phyloP scores from a whole-genome alignment of 768 basidiomycete genomes.

The Russula olivacea region DNA sequence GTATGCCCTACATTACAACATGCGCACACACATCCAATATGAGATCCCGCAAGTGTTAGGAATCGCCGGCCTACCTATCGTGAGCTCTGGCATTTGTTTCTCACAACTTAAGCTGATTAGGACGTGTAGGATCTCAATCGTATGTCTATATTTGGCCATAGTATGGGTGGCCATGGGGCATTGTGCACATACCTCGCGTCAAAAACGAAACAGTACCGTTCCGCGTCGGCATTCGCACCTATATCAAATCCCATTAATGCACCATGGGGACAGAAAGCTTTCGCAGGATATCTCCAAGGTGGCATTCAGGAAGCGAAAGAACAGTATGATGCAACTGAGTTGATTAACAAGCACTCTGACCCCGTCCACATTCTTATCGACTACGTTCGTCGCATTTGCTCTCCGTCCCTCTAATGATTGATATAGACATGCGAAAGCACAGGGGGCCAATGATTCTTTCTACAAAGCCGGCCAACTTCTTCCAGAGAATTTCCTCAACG shows the following conservation, averaged over 20 bases:
- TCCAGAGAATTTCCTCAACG: conserved; percentile 82
- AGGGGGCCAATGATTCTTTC: conserved; percentile 82
- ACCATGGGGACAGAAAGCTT: conserved; percentile 92
- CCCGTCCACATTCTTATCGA: conserved; percentile 80
- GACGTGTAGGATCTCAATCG: conserved; percentile 63
- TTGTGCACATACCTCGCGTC: conserved; percentile 84
- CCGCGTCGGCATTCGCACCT: conserved; percentile 84
- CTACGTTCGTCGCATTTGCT: conserved; percentile 49
- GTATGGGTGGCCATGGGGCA: conserved; percentile 97
- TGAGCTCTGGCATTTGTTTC: conserved; percentile 30
- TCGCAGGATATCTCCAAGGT: conserved; percentile 74
- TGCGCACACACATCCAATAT: conserved; percentile 76
- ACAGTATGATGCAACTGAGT: conserved; percentile 78
- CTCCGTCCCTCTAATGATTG: not conserved
- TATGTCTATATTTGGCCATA: conserved; percentile 91
- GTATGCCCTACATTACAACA: conserved; percentile 75
- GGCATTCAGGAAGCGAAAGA: conserved; percentile 69
- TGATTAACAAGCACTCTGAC: conserved; percentile 57
- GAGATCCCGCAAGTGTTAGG: conserved; percentile 81
- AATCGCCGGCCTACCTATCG: conserved; percentile 69
- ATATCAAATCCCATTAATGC: conserved; percentile 80
- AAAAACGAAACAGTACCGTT: conserved; percentile 64
- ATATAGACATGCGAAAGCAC: conserved; percentile 1
- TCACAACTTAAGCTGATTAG: not conserved
- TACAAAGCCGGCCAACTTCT: conserved; percentile 82